A percentile compares a stretch with the other conserved stretches of the same genome.
Conservation (phyloP, 805 yeast species). For the baker's yeast (Saccharomyces cerevisiae) region DNA sequence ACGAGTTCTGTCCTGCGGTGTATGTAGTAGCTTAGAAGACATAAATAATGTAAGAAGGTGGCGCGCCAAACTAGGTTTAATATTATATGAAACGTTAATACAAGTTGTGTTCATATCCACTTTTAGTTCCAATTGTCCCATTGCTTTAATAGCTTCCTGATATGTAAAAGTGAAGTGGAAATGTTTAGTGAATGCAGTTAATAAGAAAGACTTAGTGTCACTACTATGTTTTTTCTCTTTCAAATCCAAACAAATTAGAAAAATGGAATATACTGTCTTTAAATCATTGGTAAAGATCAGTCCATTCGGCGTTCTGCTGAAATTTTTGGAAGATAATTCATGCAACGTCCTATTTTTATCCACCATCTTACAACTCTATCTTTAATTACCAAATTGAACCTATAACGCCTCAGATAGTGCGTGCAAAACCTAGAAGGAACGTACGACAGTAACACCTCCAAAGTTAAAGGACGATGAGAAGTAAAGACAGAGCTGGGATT, state of each 20-base stretch:
- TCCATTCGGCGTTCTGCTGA: constrained; percentile 46
- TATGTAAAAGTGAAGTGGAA: constrained; percentile 48
- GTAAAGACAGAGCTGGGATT: not conserved
- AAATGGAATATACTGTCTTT: constrained; percentile 49
- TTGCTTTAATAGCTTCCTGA: constrained; percentile 41
- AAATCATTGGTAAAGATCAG: constrained; percentile 48
- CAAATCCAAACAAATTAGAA: constrained; percentile 38
- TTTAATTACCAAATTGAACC: not conserved
- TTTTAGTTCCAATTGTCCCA: constrained; percentile 43
- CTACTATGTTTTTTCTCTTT: constrained; percentile 18
- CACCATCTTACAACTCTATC: not conserved
- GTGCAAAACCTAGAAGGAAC: not conserved
- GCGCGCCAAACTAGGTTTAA: constrained; percentile 42
- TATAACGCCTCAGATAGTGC: not conserved
- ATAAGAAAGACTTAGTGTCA: constrained; percentile 16
- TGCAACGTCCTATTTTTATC: constrained; percentile 26
- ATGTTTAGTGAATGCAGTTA: constrained; percentile 26
- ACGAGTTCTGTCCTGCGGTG: constrained; percentile 67
- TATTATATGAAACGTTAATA: constrained; percentile 46
- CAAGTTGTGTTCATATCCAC: constrained; percentile 43
- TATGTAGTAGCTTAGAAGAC: constrained; percentile 58
- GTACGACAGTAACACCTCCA: not conserved
- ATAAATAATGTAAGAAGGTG: constrained; percentile 44
- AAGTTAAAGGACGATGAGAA: not conserved
- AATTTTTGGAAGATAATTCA: constrained; percentile 37